These are phyloP conservation scores for Saxophila tyrrhenica DNA, from an alignment of 495 filamentous ascomycete species.

Conservation along the genomic window DNA sequence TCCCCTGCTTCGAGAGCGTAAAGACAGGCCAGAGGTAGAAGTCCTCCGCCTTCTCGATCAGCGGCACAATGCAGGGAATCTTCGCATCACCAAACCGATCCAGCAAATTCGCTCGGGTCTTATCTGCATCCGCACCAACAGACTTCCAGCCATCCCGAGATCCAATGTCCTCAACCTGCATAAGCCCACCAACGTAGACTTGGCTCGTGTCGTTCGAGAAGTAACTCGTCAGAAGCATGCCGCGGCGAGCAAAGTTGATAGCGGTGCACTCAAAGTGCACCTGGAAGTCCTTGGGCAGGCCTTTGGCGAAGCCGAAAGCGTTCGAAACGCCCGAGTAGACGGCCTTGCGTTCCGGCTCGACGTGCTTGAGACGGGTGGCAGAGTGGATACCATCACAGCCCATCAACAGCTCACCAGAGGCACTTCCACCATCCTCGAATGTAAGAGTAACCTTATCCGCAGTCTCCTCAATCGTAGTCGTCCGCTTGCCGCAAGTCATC, in stretches of 20 bases:
- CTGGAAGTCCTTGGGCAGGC: slow-evolving; percentile 25
- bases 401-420: slow-evolving; percentile 42
- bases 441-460: slow-evolving; percentile 33
- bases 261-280: slow-evolving; percentile 39
- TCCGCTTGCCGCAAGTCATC: slow-evolving; percentile 28
- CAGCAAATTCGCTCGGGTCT: slow-evolving; percentile 34
- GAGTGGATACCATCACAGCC: slow-evolving; percentile 59
- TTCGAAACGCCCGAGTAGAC: slow-evolving; percentile 43
- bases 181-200: slow-evolving; percentile 46
- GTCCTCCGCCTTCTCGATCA: slow-evolving; percentile 39
- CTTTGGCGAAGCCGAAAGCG: slow-evolving; percentile 42
- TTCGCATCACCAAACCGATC: slow-evolving; percentile 36
- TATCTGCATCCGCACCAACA: slow-evolving; percentile 30
- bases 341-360: slow-evolving; percentile 39
- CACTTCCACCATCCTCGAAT: slow-evolving; percentile 41
- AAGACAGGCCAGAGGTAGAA: slow-evolving; percentile 53
- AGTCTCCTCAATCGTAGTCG: slow-evolving; percentile 33
- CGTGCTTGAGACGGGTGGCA: slow-evolving; percentile 38
- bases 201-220: slow-evolving; percentile 34
- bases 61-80: slow-evolving; percentile 38
- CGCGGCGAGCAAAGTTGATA: slow-evolving; percentile 42
- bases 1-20: slow-evolving; percentile 39
- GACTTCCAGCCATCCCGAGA: slow-evolving; percentile 40
- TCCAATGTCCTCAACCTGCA: slow-evolving; percentile 39
- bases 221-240: slow-evolving; percentile 43